Evolutionary conservation across 306 rosid genomes (phyloP).

Genomic region (Trifolium repens): DNA sequence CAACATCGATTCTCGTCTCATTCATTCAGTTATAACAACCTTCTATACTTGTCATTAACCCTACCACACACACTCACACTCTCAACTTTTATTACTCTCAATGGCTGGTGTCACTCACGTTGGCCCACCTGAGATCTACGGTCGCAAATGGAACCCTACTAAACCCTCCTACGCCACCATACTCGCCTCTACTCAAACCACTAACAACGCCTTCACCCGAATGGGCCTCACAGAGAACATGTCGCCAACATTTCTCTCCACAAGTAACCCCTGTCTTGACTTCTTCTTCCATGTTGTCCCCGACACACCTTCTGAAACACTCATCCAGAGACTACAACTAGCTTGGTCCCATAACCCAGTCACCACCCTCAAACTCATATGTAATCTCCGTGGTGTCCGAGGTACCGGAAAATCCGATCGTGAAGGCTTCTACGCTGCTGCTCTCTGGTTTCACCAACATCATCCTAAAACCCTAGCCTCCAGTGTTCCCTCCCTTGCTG

Average conservation of each 20-base stretch:
- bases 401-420: conserved; percentile 75
- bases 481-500: conserved; percentile 59
- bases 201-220: conserved; percentile 42
- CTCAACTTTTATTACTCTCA: too few species aligned
- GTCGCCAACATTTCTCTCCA: conserved; percentile 55
- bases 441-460: conserved; percentile 59
- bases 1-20: too few species aligned
- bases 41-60: too few species aligned
- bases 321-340: conserved; percentile 40
- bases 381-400: conserved; percentile 67
- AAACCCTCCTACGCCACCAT: neutral
- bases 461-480: conserved; percentile 72
- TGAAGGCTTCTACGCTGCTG: conserved; percentile 55
- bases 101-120: neutral
- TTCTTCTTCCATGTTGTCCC: conserved; percentile 74
- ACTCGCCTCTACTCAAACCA: neutral
- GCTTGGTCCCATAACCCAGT: conserved; percentile 59
- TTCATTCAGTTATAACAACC: too few species aligned
- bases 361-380: conserved; percentile 70
- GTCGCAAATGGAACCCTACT: neutral
- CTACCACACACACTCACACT: too few species aligned
- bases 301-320: conserved; percentile 40
- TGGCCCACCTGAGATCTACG: conserved; percentile 12
- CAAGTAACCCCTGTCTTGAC: conserved; percentile 71
- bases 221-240: conserved; percentile 48